phyloP scores from a whole-genome alignment of 2,329 filamentous ascomycete species.

The Cephalotrichum gorgonifer region DNA sequence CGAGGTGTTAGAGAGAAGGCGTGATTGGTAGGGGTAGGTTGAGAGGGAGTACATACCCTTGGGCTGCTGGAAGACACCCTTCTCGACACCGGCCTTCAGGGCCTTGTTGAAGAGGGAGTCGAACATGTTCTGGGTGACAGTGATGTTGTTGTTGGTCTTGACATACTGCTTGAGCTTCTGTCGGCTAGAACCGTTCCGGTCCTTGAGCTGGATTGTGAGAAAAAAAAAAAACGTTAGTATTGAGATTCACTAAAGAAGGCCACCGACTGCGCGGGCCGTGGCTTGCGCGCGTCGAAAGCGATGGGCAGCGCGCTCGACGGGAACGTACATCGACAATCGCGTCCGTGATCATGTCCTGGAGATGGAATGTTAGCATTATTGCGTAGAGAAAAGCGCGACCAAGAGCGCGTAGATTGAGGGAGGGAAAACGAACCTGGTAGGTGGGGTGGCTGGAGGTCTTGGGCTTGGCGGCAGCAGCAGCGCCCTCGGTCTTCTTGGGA shows the following conservation, averaged over 20 bases:
- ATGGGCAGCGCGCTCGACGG: constrained; percentile 8
- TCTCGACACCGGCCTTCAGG: constrained; percentile 71
- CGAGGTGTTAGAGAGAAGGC: constrained; percentile 7
- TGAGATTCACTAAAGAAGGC: constrained; percentile 3
- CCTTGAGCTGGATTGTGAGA: constrained; percentile 42
- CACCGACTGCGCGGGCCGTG: constrained; percentile 12
- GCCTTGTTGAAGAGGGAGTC: constrained; percentile 77
- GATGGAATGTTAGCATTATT: constrained; percentile 1
- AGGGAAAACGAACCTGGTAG: constrained; percentile 42
- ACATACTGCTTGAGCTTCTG: constrained; percentile 54
- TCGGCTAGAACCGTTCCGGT: constrained; percentile 49
- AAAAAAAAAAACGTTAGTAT: constrained; percentile 24
- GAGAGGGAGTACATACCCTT: constrained; percentile 56
- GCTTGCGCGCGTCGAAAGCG: constrained; percentile 25
- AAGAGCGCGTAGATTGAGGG: constrained; percentile 8
- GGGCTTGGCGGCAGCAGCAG: constrained; percentile 31
- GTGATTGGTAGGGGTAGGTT: neutral
- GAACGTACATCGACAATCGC: constrained; percentile 49
- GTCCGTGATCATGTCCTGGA: constrained; percentile 53
- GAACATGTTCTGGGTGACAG: constrained; percentile 43
- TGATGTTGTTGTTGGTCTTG: constrained; percentile 41
- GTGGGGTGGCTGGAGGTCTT: constrained; percentile 38
- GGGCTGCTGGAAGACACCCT: constrained; percentile 77
- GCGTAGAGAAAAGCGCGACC: constrained; percentile 6
- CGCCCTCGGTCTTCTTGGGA: constrained; percentile 44